Conservation (phyloP, 768 basidiomycete species). For the Lentinus brumalis region DNA sequence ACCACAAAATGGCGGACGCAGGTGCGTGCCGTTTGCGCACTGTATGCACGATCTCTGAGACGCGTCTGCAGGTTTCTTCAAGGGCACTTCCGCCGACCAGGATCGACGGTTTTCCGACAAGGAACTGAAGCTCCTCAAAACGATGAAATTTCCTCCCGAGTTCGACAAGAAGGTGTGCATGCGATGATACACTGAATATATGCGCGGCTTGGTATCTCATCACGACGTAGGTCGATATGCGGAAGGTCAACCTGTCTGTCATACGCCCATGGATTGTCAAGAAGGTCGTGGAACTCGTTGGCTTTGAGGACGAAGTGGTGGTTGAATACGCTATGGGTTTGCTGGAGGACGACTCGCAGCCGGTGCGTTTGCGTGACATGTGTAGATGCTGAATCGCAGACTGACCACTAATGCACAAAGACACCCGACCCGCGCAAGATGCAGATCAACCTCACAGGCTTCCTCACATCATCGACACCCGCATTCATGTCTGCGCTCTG, state of each 20-base stretch:
- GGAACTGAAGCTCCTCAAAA: conserved; percentile 84
- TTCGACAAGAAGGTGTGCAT: conserved; percentile 82
- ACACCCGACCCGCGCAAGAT: conserved; percentile 92
- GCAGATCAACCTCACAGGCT: conserved; percentile 93
- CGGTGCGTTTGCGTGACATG: conserved; percentile 50
- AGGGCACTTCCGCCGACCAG: conserved; percentile 88
- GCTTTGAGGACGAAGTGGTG: conserved; percentile 96
- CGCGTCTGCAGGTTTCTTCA: conserved; percentile 66
- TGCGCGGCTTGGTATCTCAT: background rate
- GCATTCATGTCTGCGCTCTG: conserved; percentile 88
- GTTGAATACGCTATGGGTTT: conserved; percentile 96
- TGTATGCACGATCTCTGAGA: background rate
- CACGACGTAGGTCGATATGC: conserved; percentile 77
- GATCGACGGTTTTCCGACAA: conserved; percentile 95
- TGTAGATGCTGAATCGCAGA: background rate
- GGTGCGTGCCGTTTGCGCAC: conserved; percentile 19
- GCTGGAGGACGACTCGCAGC: conserved; percentile 80
- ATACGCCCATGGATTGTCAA: conserved; percentile 96
- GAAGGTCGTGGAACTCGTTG: conserved; percentile 86
- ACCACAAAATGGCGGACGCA: conserved; percentile 31
- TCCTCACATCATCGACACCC: conserved; percentile 84
- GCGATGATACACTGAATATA: background rate
- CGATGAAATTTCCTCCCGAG: conserved; percentile 87
- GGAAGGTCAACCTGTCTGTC: conserved; percentile 91
- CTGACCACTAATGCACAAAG: conserved; percentile 39